phyloP scores from a whole-genome alignment of 2,329 filamentous ascomycete species.

The Pseudogymnoascus sp. region DNA sequence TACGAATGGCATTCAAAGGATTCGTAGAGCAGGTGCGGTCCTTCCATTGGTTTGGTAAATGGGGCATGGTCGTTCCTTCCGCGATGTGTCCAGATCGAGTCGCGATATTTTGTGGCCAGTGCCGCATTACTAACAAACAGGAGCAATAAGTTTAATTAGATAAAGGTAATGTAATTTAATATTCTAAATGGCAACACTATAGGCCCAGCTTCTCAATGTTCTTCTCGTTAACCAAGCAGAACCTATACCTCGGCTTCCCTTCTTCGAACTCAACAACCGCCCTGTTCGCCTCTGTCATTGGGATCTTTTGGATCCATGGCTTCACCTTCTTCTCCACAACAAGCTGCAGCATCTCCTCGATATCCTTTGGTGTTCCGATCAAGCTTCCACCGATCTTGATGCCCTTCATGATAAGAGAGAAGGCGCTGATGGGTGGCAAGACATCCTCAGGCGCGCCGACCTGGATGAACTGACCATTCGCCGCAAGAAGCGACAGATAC shows the following conservation, averaged over 20 bases:
- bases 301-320: slow-evolving; percentile 47
- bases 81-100: not conserved
- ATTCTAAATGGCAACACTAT: not conserved
- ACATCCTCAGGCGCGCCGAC: slow-evolving; percentile 37
- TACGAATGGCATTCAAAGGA: not conserved
- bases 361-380: slow-evolving; percentile 37
- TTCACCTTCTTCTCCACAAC: slow-evolving; percentile 48
- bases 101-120: not conserved
- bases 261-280: slow-evolving; percentile 47
- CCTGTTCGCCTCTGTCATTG: slow-evolving; percentile 48
- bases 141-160: not conserved
- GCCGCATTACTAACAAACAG: not conserved
- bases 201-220: slow-evolving; percentile 13
- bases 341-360: slow-evolving; percentile 51
- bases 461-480: slow-evolving; percentile 53
- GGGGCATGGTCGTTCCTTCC: not conserved
- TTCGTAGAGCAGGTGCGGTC: not conserved
- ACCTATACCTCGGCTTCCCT: slow-evolving; percentile 43
- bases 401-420: not conserved
- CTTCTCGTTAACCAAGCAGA: slow-evolving; percentile 35
- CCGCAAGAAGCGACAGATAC: slow-evolving; percentile 52
- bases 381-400: slow-evolving; percentile 8
- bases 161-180: not conserved
- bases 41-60: not conserved
- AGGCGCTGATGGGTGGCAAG: not conserved